Base-by-base conservation (phyloP, 2,329 filamentous ascomycete species). In the Elsinoe necatrix region DNA sequence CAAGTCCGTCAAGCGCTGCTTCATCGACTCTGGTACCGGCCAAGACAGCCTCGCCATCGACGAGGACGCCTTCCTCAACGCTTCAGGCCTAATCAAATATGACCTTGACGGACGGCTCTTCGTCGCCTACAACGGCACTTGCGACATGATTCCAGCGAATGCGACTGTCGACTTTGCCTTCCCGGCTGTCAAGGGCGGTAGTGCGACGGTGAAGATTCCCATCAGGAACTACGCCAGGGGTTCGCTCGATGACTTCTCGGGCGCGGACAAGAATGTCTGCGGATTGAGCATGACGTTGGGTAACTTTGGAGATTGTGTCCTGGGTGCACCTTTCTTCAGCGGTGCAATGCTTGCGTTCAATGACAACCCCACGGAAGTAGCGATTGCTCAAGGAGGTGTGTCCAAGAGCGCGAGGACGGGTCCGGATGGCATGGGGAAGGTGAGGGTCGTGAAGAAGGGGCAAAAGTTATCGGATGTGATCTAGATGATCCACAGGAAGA, bases 311-410 rank as follows among this genome's bases (percentile, higher is more conserved):
- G 61, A 60, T 1, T 72, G 69, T 55, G 60, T 62, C 1, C 63
- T 71, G 6, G 67, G 63, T 12, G 64, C 67, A 6, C 65, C 70
- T 0, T 72, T 72, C 58, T 61, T 62, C 18, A 65, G 64, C 0
- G 64, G 61, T 1, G 63, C 64, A 3, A 69, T 69, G 61, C 64
- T 69, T 20, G 67, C 68, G 6, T 64, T 67, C 39, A 65, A 70
- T 54, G 70, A 72, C 48, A 64, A 63, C 51, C 57, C 61, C 11
- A 59, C 58, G 21, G 62, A 67, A 54, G 61, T 71, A 45, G 66
- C 65, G 1, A 58, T 71, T 29, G 70, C 69, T 3, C 66, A 71
- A 59, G 69, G 69, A 8, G 69, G 65, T 4, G 62, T 71, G 11
- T 64, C 63, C 1, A 56, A 31, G 11, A 56, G 58, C 1, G 42